phyloP scores from a whole-genome alignment of 2,329 filamentous ascomycete species.

The Exophiala sp. region DNA sequence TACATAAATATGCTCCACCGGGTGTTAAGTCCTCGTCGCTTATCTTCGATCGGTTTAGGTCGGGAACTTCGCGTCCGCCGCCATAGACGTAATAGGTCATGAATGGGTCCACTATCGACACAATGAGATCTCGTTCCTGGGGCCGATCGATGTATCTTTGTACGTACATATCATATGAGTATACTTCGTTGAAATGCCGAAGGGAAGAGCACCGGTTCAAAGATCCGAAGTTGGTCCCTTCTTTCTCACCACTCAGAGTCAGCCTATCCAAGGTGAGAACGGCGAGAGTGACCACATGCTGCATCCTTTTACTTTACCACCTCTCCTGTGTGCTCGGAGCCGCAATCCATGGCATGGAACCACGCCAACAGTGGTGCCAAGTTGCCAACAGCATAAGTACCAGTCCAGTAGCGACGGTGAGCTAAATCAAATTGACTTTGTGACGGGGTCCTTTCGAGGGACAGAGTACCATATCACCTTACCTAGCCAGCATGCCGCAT shows the following conservation, averaged over 20 bases:
- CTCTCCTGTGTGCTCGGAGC: neutral
- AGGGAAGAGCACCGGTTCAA: neutral
- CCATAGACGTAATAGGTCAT: neutral
- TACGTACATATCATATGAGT: neutral
- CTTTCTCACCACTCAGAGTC: neutral
- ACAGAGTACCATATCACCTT: too few species aligned
- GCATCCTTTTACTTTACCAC: neutral
- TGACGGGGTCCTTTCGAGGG: too few species aligned
- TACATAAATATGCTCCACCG: neutral
- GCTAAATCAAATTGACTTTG: too few species aligned
- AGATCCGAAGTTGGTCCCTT: neutral
- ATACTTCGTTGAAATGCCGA: too few species aligned
- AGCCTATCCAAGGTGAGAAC: neutral
- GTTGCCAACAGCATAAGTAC: neutral
- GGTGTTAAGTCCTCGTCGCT: neutral
- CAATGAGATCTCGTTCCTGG: neutral
- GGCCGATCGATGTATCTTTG: neutral
- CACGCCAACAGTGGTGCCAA: neutral
- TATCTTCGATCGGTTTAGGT: neutral
- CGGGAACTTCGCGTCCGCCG: neutral
- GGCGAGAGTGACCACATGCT: neutral
- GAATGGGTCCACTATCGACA: neutral
- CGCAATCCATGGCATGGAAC: neutral
- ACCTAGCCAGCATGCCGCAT: too few species aligned
- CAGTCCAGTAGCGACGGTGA: neutral